Base-by-base conservation (phyloP, 164 flowering plant species). In the Stephania cephalantha region DNA sequence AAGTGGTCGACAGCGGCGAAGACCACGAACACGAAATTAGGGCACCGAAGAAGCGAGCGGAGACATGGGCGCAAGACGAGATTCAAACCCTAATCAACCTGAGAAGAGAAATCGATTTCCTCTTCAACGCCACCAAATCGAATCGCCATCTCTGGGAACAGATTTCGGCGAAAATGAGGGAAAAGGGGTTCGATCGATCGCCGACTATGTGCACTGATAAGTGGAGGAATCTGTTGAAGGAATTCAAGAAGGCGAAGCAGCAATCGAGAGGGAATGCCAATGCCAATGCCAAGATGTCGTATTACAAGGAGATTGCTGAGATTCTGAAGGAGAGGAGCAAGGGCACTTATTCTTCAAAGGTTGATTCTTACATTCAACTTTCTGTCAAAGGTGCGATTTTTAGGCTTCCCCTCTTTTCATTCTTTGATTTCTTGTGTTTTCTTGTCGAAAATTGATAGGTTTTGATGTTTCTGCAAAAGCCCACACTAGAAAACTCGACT, bases 181-280 rank as follows among this genome's bases (percentile, higher is more conserved):
- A 88, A 10, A 88, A 87, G 45, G 95, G 98, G 20, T 94, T 91
- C 48, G 98, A 94, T 76, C 79, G 98, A 9, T 89, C 94, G 0
- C 92, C 97, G 0, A 91, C 93, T 9, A 93, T 93, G 97, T 93
- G 97, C 65, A 94, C 98, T 20, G 98, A 94, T 80, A 94, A 94
- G 84, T 94, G 98, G 98, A 88, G 98, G 87, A 94, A 94, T 73
- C 76, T 94, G 72, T 74, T 94, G 78, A 94, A 94, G 85, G 98
- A 94, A 84, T 90, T 83, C 79, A 94, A 94, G 86, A 94, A 92
- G 79, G 90, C 89, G 4, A 90, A 86, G 84, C 92, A 88, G 22
- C 89, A 86, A 11, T 89, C 88, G 2, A 81, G 86, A 50, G 89
- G 87, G 10, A 70, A 83, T 72, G 89, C 84, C n/a, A 80, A 85